Evolutionary conservation across 2,329 filamentous ascomycete species (phyloP), one percentile per base, ranked within the genome.

Genomic region (Penicillium sclerotiorum): DNA sequence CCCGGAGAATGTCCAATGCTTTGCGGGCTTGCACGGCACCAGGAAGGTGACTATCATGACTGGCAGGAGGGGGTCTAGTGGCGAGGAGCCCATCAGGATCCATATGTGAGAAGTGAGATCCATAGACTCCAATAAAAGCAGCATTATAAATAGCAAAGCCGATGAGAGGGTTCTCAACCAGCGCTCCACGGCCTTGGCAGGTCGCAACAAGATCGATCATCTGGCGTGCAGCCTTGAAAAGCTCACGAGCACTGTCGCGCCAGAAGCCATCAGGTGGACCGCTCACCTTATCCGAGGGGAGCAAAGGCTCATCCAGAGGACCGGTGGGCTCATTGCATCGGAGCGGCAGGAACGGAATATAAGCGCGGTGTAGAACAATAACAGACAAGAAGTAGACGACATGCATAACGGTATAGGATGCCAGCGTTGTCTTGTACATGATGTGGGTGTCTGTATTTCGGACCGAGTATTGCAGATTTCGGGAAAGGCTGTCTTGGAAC

Each of bases 141-240:
- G 79, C 79, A 30, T 76, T 77, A 62, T 81, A 83, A 18, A 80
- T 70, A 22, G 80, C 77, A 53, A 82, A 83, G 1, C 76, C 80
- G 13, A 81, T 71, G 20, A 83, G 70, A 0, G 81, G 80, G 4
- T 78, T 82, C 57, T 83, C 79, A 3, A 80, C 76, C 1, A 82
- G 68, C 7, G 76, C 73, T 13, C 72, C 73, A 58, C 73, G 76
- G 44, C 77, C 74, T 53, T 80, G 74, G 57, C 78, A 82, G 3
- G 75, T 75, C 3, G 71, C 66, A 11, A 80, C 72, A 8, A 84
- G 65, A 53, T 82, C 78, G 49, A 80, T 73, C 63, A 82, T 75
- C 30, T 81, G 75, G 33, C 77, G 73, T 5, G 78, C 77, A 15
- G 79, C 74, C 50, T 70, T 73, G 68, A 82, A 83, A 45, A 80